Conservation (phyloP, 1,284 basidiomycete genomes). For the Rhizopogon parksii region DNA sequence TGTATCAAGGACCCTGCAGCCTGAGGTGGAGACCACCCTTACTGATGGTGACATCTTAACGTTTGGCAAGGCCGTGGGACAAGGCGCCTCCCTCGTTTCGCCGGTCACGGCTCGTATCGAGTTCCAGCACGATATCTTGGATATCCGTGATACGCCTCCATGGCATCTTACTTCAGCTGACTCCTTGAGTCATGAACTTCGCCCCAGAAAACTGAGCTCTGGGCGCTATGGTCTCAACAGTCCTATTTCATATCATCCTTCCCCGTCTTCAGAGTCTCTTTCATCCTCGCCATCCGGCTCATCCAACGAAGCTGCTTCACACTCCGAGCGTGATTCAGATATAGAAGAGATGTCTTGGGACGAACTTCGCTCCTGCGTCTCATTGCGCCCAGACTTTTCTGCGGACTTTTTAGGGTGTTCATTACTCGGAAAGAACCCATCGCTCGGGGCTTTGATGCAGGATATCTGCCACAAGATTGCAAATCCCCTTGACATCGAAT, state of each 20-base stretch:
- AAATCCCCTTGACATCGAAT: conserved; percentile 6
- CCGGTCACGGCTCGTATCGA: conserved; percentile 56
- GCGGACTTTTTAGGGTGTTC: not conserved
- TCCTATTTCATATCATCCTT: conserved; percentile 30
- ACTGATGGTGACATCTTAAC: conserved; percentile 60
- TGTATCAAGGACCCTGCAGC: conserved; percentile 16
- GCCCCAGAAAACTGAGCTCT: conserved; percentile 21
- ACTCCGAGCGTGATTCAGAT: conserved; percentile 46
- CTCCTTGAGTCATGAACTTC: conserved; percentile 13
- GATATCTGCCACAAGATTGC: conserved; percentile 22
- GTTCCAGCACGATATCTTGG: conserved; percentile 34
- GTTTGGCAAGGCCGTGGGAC: conserved; percentile 66
- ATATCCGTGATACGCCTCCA: conserved; percentile 6
- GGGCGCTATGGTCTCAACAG: conserved; percentile 52
- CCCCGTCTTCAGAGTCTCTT: conserved; percentile 33
- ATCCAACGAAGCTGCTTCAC: conserved; percentile 20
- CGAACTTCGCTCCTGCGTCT: conserved; percentile 10
- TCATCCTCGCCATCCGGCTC: conserved; percentile 27
- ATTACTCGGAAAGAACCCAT: conserved; percentile 23
- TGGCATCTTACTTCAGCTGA: conserved; percentile 2
- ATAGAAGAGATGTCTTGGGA: conserved; percentile 40
- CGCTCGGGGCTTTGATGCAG: conserved; percentile 26
- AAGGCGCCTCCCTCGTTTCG: conserved; percentile 46
- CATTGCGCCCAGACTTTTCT: conserved; percentile 13
- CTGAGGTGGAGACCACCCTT: conserved; percentile 37